Evolutionary conservation across 1,139 yeast genomes (phyloP).

Genomic region (Taphrina confusa): DNA sequence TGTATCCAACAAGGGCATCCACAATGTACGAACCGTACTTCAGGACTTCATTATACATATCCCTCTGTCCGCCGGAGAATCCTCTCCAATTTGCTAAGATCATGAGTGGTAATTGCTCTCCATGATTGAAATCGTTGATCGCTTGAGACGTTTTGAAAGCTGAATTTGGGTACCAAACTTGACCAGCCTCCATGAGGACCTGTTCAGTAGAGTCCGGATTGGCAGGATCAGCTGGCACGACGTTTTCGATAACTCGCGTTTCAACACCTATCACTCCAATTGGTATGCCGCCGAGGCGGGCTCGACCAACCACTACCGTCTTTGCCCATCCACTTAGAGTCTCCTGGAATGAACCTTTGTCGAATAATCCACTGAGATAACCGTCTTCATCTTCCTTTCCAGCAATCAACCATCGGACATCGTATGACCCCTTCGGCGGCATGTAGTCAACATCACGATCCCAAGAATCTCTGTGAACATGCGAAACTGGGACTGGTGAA

Average conservation of each 20-base stretch:
- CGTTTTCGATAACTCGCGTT: slow-evolving; percentile 82
- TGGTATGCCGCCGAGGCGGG: slow-evolving; percentile 97
- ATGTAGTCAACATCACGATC: slow-evolving; percentile 84
- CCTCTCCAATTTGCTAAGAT: slow-evolving; percentile 99
- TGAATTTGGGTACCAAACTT: slow-evolving; percentile 98
- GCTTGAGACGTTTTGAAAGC: slow-evolving; percentile 99
- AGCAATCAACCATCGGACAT: slow-evolving; percentile 91
- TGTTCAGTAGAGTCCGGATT: slow-evolving; percentile 90
- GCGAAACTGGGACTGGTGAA: slow-evolving; percentile 87
- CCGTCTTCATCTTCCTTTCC: slow-evolving; percentile 68
- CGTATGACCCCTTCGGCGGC: slow-evolving; percentile 78
- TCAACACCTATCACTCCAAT: slow-evolving; percentile 97
- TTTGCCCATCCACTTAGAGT: slow-evolving; percentile 98
- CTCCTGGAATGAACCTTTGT: slow-evolving; percentile 89
- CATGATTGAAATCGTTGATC: slow-evolving; percentile 91
- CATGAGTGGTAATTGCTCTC: slow-evolving; percentile 96
- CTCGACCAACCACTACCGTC: slow-evolving; percentile 98
- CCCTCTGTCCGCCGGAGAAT: slow-evolving; percentile 99
- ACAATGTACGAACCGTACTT: slow-evolving; percentile 96
- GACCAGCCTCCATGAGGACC: slow-evolving; percentile 93
- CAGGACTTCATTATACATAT: slow-evolving; percentile 96
- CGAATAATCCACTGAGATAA: slow-evolving; percentile 85
- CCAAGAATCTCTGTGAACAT: slow-evolving; percentile 70
- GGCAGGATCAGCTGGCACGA: slow-evolving; percentile 96
- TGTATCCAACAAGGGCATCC: slow-evolving; percentile 92